Conservation (phyloP, 2,329 filamentous ascomycete species). For the Proliferodiscus dingleyae region DNA sequence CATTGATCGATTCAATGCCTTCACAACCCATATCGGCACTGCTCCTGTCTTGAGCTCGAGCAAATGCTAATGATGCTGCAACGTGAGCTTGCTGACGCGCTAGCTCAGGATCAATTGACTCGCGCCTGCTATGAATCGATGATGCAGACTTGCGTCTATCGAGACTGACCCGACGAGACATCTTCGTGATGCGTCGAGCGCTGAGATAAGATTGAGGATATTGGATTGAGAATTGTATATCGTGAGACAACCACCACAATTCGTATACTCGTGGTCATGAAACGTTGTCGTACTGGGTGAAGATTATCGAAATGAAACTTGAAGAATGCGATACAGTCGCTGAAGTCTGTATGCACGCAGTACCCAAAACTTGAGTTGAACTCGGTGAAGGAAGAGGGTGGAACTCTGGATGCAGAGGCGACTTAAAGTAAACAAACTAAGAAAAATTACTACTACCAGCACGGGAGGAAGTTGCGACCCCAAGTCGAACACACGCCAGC, state of each 20-base stretch:
- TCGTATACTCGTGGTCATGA: slow-evolving; percentile 26
- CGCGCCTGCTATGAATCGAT: slow-evolving; percentile 43
- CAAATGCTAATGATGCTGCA: slow-evolving; percentile 58
- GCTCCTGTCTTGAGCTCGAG: slow-evolving; percentile 42
- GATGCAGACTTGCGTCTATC: slow-evolving; percentile 50
- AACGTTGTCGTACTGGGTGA: slow-evolving; percentile 23
- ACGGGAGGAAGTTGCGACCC: slow-evolving; percentile 5
- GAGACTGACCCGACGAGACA: slow-evolving; percentile 40
- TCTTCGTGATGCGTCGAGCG: slow-evolving; percentile 19
- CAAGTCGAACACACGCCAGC: slow-evolving; percentile 13
- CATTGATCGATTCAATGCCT: slow-evolving; percentile 15
- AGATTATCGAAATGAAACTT: slow-evolving; percentile 25
- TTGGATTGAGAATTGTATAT: slow-evolving; percentile 27
- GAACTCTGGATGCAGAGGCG: slow-evolving; percentile 23
- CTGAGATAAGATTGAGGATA: slow-evolving; percentile 19
- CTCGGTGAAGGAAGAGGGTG: slow-evolving; percentile 34
- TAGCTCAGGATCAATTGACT: slow-evolving; percentile 44
- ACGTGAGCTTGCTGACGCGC: slow-evolving; percentile 56
- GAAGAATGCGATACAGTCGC: slow-evolving; percentile 27
- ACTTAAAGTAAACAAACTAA: too few species aligned
- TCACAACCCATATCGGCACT: slow-evolving; percentile 34
- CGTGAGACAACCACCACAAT: slow-evolving; percentile 23
- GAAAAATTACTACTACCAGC: neutral
- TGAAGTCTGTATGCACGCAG: slow-evolving; percentile 18
- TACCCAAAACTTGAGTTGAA: slow-evolving; percentile 30